Evolutionary conservation across 2,329 filamentous ascomycete genomes (phyloP).

Genomic region (Fusarium continuum): DNA sequence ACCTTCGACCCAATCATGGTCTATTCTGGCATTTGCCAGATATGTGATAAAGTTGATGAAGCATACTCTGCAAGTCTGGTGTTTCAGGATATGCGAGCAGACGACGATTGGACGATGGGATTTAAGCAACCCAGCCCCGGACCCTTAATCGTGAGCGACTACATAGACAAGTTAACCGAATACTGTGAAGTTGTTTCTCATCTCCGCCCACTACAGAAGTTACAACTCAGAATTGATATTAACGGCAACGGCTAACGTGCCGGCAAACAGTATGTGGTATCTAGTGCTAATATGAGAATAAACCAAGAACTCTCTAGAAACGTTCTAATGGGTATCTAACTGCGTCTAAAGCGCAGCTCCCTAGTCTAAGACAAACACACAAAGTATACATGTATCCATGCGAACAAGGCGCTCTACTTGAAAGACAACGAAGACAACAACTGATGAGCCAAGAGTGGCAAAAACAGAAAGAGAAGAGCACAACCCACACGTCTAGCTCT

Average conservation of each 20-base stretch:
- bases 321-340: conserved; percentile 40
- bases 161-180: neutral
- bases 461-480: conserved; percentile 9
- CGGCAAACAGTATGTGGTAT: conserved; percentile 22
- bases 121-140: no score
- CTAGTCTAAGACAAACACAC: conserved; percentile 1
- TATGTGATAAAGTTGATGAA: conserved; percentile 1
- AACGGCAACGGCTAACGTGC: neutral
- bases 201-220: neutral
- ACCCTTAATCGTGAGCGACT: no score
- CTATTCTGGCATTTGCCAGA: neutral
- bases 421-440: conserved; percentile 11
- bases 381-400: conserved; percentile 24
- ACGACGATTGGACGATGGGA: no score
- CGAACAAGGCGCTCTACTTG: conserved; percentile 6
- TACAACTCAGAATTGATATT: conserved; percentile 8
- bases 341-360: conserved; percentile 20
- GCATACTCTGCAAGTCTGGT: neutral
- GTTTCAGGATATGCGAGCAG: no score
- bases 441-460: neutral
- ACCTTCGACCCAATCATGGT: neutral
- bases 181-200: neutral
- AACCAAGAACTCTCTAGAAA: conserved; percentile 30
- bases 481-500: conserved; percentile 3
- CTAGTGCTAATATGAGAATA: conserved; percentile 24